Evolutionary conservation across 768 basidiomycete species (phyloP).

Genomic region (Podaxis sp.): DNA sequence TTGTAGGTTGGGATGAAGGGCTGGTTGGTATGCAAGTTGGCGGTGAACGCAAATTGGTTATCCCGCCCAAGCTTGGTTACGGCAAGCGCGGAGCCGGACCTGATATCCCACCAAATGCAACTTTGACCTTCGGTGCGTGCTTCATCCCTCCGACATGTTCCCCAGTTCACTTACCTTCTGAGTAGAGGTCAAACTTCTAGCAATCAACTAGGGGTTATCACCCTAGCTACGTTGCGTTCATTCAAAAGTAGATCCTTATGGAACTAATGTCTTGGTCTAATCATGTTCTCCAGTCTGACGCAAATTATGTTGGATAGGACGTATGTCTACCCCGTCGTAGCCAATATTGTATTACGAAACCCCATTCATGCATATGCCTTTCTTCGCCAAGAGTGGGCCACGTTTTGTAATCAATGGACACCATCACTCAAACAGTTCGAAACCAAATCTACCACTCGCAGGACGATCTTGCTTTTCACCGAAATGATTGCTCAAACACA

Average conservation of each 20-base stretch:
- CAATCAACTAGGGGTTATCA: conserved; percentile 46
- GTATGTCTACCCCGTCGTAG: neutral
- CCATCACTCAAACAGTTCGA: neutral
- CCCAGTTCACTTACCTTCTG: neutral
- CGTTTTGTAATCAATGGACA: neutral
- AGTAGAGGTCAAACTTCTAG: conserved; percentile 68
- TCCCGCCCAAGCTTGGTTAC: conserved; percentile 69
- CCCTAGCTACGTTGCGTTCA: neutral
- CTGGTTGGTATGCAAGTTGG: conserved; percentile 88
- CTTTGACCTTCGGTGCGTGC: conserved; percentile 71
- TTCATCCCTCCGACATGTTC: neutral
- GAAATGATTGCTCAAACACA: no score
- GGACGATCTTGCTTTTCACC: no score
- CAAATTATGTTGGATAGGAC: neutral
- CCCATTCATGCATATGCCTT: neutral
- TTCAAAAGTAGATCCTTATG: conserved; percentile 10
- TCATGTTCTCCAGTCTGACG: neutral
- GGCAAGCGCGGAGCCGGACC: conserved; percentile 49
- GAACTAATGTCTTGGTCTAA: conserved; percentile 3
- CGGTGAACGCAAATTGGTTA: conserved; percentile 78
- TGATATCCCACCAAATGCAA: conserved; percentile 79
- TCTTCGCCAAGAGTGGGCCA: neutral
- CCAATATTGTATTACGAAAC: neutral
- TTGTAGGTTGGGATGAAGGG: conserved; percentile 84
- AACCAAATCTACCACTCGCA: no score